Conservation (phyloP, 148 eudicot species). For the Polygonum maritimum region DNA sequence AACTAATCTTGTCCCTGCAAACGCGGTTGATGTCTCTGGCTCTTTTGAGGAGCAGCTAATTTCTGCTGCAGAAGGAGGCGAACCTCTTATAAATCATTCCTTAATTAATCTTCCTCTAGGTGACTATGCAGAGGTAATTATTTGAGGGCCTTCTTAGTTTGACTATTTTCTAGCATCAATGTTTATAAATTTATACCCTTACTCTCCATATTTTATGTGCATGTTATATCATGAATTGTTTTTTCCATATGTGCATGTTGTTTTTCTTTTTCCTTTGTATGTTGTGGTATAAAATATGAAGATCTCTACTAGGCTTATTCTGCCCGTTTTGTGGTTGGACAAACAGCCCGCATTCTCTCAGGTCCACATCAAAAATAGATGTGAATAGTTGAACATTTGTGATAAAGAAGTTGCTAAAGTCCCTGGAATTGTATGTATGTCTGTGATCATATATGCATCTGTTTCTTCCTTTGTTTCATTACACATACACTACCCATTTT, state of each 20-base stretch:
- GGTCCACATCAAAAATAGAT: not conserved
- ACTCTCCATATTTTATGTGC: not conserved
- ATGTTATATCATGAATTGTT: not conserved
- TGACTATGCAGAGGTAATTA: slow-evolving; percentile 21
- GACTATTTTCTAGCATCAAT: not conserved
- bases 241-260: too few species aligned
- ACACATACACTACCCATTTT: not conserved
- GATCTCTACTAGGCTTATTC: too few species aligned
- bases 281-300: too few species aligned
- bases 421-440: too few species aligned
- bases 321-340: not conserved
- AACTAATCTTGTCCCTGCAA: slow-evolving; percentile 15
- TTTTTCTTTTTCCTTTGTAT: too few species aligned
- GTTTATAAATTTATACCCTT: not conserved
- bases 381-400: too few species aligned
- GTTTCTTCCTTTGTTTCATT: not conserved
- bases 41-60: slow-evolving; percentile 22
- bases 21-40: slow-evolving; percentile 14
- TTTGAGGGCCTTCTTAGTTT: not conserved
- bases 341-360: not conserved
- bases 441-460: not conserved
- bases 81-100: slow-evolving; percentile 23
- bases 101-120: slow-evolving; percentile 14
- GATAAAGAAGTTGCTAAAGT: too few species aligned
- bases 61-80: slow-evolving; percentile 19